phyloP scores from a whole-genome alignment of 352 stramenopile species.

The Globisporangium polare region DNA sequence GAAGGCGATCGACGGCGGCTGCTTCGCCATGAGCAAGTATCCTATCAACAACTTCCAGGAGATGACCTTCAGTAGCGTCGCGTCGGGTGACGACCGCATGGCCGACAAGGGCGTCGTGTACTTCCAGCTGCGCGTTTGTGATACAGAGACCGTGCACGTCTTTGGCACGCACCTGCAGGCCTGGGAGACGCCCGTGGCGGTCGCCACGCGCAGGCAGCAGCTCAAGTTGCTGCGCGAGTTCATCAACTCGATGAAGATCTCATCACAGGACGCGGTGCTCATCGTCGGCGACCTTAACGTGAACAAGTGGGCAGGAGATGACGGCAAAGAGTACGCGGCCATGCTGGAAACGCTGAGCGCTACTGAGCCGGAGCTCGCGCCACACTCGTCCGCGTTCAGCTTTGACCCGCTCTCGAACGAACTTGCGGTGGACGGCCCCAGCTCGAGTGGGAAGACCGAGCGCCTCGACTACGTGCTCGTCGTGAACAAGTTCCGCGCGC shows the following conservation, averaged over 20 bases:
- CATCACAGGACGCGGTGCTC: slow-evolving; percentile 42
- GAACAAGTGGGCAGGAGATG: slow-evolving; percentile 26
- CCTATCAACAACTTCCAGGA: slow-evolving; percentile 53
- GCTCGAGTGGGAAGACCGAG: slow-evolving; percentile 50
- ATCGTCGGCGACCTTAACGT: slow-evolving; percentile 66
- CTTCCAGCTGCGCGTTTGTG: slow-evolving; percentile 35
- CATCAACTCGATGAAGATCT: slow-evolving; percentile 42
- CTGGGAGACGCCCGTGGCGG: slow-evolving; percentile 47
- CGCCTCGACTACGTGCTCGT: slow-evolving; percentile 65
- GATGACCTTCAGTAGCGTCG: slow-evolving; percentile 49
- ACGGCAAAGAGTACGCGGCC: slow-evolving; percentile 29
- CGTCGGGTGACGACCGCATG: slow-evolving; percentile 53
- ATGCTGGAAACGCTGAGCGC: slow-evolving; percentile 49
- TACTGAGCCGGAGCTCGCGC: slow-evolving; percentile 25
- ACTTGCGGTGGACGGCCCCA: slow-evolving; percentile 53
- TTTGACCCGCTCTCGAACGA: slow-evolving; percentile 63
- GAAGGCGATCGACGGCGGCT: slow-evolving; percentile 57
- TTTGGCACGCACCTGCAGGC: slow-evolving; percentile 67
- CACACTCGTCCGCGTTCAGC: slow-evolving; percentile 39
- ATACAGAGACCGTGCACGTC: slow-evolving; percentile 41
- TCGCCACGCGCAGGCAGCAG: slow-evolving; percentile 38
- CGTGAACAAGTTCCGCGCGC: slow-evolving; percentile 28
- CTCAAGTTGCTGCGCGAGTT: slow-evolving; percentile 42
- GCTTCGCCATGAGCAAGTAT: slow-evolving; percentile 69
- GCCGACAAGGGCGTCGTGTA: slow-evolving; percentile 69